Evolutionary conservation across 768 basidiomycete species (phyloP).

Genomic region (Tricholoma saponaceum): DNA sequence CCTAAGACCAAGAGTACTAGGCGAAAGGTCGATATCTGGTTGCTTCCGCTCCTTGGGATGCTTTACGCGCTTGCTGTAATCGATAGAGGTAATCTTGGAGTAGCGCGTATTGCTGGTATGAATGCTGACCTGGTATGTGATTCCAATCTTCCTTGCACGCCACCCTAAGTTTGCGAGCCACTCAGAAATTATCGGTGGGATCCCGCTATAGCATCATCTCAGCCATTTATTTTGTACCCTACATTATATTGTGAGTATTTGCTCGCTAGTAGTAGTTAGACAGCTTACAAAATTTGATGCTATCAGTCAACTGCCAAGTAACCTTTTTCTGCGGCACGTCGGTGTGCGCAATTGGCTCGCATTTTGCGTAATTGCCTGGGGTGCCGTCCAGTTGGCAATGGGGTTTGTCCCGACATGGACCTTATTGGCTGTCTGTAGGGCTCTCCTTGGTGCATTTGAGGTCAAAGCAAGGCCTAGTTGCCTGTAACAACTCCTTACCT

Average conservation of each 20-base stretch:
- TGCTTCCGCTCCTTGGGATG: conserved; percentile 35
- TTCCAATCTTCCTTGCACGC: not conserved
- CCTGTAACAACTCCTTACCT: not conserved
- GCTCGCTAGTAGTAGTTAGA: not conserved
- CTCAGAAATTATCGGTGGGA: conserved; percentile 33
- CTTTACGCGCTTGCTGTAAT: conserved; percentile 36
- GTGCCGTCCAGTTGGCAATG: conserved; percentile 39
- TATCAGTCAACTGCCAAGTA: conserved; percentile 41
- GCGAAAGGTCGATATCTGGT: conserved; percentile 33
- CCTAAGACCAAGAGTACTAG: conserved; percentile 17
- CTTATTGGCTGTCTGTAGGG: conserved; percentile 33
- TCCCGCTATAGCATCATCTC: conserved; percentile 43
- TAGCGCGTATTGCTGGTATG: conserved; percentile 39
- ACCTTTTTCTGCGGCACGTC: conserved; percentile 33
- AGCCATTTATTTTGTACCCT: conserved; percentile 44
- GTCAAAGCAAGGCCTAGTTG: conserved; percentile 20
- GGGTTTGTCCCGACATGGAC: conserved; percentile 38
- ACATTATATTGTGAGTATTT: conserved; percentile 37
- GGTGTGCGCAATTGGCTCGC: conserved; percentile 40
- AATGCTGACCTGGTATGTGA: conserved; percentile 28
- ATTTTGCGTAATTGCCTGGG: conserved; percentile 37
- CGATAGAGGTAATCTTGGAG: conserved; percentile 38
- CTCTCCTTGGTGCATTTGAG: conserved; percentile 40
- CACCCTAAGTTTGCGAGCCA: not conserved
- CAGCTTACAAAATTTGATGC: not conserved